Evolutionary conservation across 768 basidiomycete species (phyloP).

Genomic region (Termitomyces sp.): DNA sequence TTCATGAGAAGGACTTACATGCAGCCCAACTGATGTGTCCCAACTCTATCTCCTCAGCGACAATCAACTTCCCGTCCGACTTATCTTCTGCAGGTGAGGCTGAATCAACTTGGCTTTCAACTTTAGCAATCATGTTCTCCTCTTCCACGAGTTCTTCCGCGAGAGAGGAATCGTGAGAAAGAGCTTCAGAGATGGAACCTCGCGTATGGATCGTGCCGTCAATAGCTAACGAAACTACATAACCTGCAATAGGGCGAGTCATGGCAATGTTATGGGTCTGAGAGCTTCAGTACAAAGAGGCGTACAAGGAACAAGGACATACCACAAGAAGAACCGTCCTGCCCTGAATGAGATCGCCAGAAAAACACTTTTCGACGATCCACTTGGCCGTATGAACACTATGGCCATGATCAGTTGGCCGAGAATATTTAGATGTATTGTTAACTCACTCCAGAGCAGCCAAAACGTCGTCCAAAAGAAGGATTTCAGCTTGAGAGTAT

Average conservation of each 20-base stretch:
- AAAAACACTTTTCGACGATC: conserved; percentile 75
- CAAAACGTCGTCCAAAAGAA: conserved; percentile 72
- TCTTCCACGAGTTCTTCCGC: conserved; percentile 25
- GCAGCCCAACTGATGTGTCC: conserved; percentile 56
- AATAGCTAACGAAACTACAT: conserved; percentile 49
- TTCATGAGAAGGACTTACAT: conserved; percentile 21
- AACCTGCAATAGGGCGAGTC: conserved; percentile 47
- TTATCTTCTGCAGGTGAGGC: conserved; percentile 19
- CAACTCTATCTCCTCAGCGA: conserved; percentile 59
- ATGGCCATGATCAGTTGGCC: conserved; percentile 1
- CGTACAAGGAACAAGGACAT: conserved; percentile 13
- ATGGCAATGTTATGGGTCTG: conserved; percentile 53
- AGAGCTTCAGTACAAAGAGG: background rate
- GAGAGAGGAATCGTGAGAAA: conserved; percentile 36
- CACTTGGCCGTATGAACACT: conserved; percentile 76
- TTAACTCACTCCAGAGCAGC: conserved; percentile 51
- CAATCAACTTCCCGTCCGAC: conserved; percentile 56
- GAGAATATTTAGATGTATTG: background rate
- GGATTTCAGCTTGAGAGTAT: conserved; percentile 49
- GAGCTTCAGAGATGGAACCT: conserved; percentile 44
- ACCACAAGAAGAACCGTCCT: conserved; percentile 84
- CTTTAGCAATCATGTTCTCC: conserved; percentile 22
- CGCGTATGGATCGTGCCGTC: conserved; percentile 51
- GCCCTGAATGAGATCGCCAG: conserved; percentile 72
- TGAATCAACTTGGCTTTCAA: conserved; percentile 21